Conservation (phyloP, 441 rosid species). For the Gossypium davidsonii region DNA sequence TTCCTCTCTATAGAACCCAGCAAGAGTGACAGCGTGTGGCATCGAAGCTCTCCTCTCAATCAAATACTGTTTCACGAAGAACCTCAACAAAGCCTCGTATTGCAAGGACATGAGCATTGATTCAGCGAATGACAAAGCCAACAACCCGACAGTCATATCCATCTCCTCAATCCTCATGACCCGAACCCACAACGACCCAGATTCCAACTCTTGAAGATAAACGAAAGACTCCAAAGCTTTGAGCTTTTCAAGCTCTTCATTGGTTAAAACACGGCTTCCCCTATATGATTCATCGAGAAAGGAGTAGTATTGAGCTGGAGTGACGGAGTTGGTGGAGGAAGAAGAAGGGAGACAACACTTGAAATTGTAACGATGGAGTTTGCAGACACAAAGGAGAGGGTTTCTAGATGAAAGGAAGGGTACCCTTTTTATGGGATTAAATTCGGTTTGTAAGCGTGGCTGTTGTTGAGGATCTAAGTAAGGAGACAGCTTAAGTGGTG, state of each 20-base stretch:
- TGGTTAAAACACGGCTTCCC: constrained; percentile 49
- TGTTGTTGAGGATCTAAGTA: constrained; percentile 34
- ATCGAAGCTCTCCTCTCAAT: constrained; percentile 58
- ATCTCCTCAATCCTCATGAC: constrained; percentile 68
- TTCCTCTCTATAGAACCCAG: constrained; percentile 53
- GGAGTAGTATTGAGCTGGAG: constrained; percentile 33
- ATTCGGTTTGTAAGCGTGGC: background rate
- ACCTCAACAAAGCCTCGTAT: constrained; percentile 58
- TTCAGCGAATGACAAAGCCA: constrained; percentile 79
- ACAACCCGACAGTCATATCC: constrained; percentile 56
- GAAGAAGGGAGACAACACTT: constrained; percentile 36
- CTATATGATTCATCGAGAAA: constrained; percentile 53
- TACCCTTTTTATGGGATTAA: constrained; percentile 14
- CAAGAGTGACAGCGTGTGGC: constrained; percentile 78
- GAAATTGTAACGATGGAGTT: constrained; percentile 31
- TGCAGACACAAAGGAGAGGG: constrained; percentile 29
- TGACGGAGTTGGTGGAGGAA: constrained; percentile 23
- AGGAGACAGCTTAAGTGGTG: constrained; percentile 33
- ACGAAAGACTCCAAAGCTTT: constrained; percentile 57
- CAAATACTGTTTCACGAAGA: constrained; percentile 76
- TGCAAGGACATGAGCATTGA: constrained; percentile 62
- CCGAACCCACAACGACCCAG: constrained; percentile 61
- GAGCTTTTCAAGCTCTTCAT: constrained; percentile 65
- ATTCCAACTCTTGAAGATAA: constrained; percentile 43
- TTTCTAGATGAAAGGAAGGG: constrained; percentile 28